Base-by-base conservation (phyloP, 345 rosid genomes). In the Hibiscus syriacus region DNA sequence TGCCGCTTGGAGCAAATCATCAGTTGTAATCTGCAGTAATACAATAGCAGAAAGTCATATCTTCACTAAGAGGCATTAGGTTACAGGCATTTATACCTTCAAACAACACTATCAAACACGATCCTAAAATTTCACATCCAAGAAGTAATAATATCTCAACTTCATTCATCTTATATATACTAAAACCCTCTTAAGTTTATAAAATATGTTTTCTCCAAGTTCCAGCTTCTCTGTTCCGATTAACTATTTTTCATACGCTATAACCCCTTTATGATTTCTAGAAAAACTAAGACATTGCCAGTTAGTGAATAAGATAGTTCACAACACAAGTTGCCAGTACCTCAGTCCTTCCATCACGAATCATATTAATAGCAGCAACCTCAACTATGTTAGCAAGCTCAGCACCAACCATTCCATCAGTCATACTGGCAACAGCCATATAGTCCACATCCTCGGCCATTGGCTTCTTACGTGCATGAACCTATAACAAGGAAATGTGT, bases 371-470 rank as follows among this genome's bases (percentile, higher is more conserved):
- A 54, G 96, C 98, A 19, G 96, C 95, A 72, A 92, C 87, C 78
- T 92, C 98, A 48, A 92, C 79, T 60, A 92, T 90, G 81, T 92
- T 92, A 30, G 98, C 96, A 68, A 92, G 87, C 84, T 92, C 98
- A 14, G 98, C 98, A 77, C 98, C 98, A 80, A 92, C 98, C 98
- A 92, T 92, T 70, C 96, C 97, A 72, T 90, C 95, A 25, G 95
- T 88, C 86, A 88, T 83, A 72, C 92, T 80, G 68, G 96, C 95
- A 73, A 92, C 92, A 68, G 96, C 96, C 92, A 83, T 71, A 67
- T 90, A 87, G 83, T 90, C 98, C 69, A 92, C 85, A 90, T 92
- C 95, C 64, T 86, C 91, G 49, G 97, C 95, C 92, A 92, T 87
- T 23, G 98, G 91, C 81, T 92, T 92, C 78, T 85, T 92, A 46